Base-by-base conservation (phyloP, 805 yeast genomes). In the Hanseniaspora hatyaiensis region DNA sequence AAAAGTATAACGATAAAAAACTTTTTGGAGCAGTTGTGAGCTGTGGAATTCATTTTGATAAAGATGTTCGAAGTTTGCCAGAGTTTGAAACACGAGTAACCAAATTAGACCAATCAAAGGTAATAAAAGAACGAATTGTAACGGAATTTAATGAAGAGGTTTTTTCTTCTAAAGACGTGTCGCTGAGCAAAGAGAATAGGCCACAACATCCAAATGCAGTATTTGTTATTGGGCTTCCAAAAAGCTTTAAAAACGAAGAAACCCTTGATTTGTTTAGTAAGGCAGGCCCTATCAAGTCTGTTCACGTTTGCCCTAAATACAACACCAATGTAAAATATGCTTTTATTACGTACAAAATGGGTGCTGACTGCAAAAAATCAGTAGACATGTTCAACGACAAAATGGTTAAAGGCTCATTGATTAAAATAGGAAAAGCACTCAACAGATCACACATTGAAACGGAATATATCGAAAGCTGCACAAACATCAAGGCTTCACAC, bases 21-120 rank as follows among this genome's bases (percentile, higher is more conserved):
- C 52, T 63, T 29, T 58, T 55, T 50, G 71, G 67, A 4, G 52
- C 53, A 2, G 60, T 50, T 23, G 53, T 69, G 15, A 57, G 56
- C 36, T 68, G 71, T 54, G 67, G 71, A 0, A 56, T 69, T 40
- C 74, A 70, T 55, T 64, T 69, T 47, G 69, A 62, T 44, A 63
- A 59, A 43, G 59, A 58, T 16, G 51, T 63, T 29, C 57, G 66
- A 50, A 58, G 53, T 30, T 55, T 53, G 34, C 65, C 65, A 3
- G 63, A 61, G 30, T 63, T 63, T 50, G 61, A 56, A 15, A 56
- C 52, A 48, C 55, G 61, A 48, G 58, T 57, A 34, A 43, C 52
- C 4, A 52, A 53, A 16, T 34, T 60, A 13, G 59, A 57, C 29
- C 48, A 50, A 15, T 23, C 52, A 40, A 52, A 50, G n/a, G 31